Conservation (phyloP, 2,329 filamentous ascomycete species). For the Ophiostoma himal-ulmi region DNA sequence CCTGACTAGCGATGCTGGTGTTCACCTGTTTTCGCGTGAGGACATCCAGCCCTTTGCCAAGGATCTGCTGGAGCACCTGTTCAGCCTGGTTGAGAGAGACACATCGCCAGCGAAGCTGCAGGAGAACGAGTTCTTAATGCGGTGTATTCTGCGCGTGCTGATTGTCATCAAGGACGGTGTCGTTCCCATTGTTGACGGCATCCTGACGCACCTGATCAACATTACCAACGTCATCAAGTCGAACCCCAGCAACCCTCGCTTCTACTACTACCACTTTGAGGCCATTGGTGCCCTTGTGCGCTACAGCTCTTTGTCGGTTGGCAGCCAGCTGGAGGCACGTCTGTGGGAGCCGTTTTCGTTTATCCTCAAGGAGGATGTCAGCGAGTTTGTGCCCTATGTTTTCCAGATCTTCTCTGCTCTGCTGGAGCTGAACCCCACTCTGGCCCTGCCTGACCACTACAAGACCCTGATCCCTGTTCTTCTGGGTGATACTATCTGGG, state of each 20-base stretch:
- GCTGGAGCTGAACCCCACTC: conserved; percentile 75
- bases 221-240: conserved; percentile 89
- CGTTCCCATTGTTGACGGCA: conserved; percentile 64
- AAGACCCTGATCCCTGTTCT: conserved; percentile 71
- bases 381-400: conserved; percentile 91
- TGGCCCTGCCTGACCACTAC: conserved; percentile 75
- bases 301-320: conserved; percentile 58
- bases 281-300: conserved; percentile 83
- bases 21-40: conserved; percentile 71
- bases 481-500: conserved; percentile 79
- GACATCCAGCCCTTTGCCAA: conserved; percentile 78
- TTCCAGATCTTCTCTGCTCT: conserved; percentile 93
- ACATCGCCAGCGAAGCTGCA: conserved; percentile 84
- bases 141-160: conserved; percentile 94
- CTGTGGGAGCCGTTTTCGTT: conserved; percentile 78
- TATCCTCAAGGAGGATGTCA: conserved; percentile 72
- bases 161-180: conserved; percentile 87
- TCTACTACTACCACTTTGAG: conserved; percentile 99
- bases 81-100: conserved; percentile 84
- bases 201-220: conserved; percentile 76
- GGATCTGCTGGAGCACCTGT: conserved; percentile 82
- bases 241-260: conserved; percentile 94
- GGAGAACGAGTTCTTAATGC: conserved; percentile 98
- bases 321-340: conserved; percentile 68
- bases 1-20: conserved; percentile 67